A percentile compares a stretch with the other conserved stretches of the same genome.
phyloP scores from a whole-genome alignment of 129 eudicot species.

The Chrysanthemum seticuspe region DNA sequence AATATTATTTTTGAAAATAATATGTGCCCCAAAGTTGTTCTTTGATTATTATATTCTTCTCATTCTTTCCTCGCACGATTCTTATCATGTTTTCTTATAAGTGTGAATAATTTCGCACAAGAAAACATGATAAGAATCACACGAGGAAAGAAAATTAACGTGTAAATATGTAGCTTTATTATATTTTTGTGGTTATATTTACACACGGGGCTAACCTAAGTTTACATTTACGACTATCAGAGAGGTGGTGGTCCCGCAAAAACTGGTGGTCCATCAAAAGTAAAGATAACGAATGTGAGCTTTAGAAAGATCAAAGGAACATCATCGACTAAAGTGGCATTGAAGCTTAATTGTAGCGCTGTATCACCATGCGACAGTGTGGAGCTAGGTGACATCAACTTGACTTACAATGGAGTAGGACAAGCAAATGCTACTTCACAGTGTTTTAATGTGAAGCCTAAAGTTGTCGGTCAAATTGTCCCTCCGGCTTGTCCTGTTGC shows the following conservation, averaged over 20 bases:
- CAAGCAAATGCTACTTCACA: conserved; percentile 45
- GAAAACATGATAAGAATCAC: no score
- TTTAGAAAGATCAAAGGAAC: conserved; percentile 63
- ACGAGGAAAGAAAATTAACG: no score
- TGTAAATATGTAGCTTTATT: no score
- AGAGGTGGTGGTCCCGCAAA: conserved; percentile 21
- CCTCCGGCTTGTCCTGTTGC: conserved; percentile 28
- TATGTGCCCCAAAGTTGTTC: no score
- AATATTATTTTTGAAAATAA: no score
- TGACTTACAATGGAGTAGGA: conserved; percentile 33
- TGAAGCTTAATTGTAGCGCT: conserved; percentile 52
- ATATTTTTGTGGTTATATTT: no score
- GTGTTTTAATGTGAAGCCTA: conserved; percentile 42
- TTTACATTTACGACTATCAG: neutral
- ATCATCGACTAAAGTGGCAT: conserved; percentile 30
- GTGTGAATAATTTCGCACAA: no score
- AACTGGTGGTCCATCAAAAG: conserved; percentile 42
- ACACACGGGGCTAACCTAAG: no score
- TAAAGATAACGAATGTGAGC: conserved; percentile 52
- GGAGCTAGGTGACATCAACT: conserved; percentile 42
- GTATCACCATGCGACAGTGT: conserved; percentile 40
- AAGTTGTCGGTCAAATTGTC: conserved; percentile 33
- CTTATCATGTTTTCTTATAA: no score
- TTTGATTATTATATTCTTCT: no score
- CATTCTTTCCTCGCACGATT: no score